These are phyloP conservation scores for Lonicera japonica DNA, from an alignment of 129 eudicot genomes.

Conservation along the genomic window DNA sequence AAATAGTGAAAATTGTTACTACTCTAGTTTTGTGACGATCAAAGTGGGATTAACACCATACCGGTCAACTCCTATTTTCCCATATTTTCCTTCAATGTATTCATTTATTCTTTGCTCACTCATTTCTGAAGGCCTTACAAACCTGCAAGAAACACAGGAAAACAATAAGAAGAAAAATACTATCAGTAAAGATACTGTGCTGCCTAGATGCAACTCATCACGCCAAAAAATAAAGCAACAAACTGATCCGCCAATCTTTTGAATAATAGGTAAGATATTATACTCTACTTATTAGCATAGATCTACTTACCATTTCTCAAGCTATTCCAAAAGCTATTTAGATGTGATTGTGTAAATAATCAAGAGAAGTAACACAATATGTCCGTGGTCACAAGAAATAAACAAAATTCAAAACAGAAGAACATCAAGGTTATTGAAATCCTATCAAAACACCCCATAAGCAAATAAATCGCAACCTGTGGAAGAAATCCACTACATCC, in stretches of 20 bases:
- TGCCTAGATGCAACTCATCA: neutral
- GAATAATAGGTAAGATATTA: neutral
- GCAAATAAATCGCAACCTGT: slow-evolving; percentile 47
- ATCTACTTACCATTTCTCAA: neutral
- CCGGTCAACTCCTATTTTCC: slow-evolving; percentile 81
- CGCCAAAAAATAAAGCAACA: neutral
- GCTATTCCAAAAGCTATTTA: neutral
- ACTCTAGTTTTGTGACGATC: neutral
- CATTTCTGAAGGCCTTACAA: slow-evolving; percentile 92
- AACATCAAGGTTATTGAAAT: neutral
- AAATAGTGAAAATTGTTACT: no score
- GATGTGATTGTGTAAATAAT: neutral
- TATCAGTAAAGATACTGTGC: neutral
- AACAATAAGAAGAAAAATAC: neutral
- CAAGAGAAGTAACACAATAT: neutral
- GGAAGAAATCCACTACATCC: slow-evolving; percentile 82
- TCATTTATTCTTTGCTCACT: slow-evolving; percentile 65
- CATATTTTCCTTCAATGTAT: slow-evolving; percentile 90
- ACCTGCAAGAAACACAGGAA: slow-evolving; percentile 40
- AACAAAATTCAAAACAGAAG: neutral
- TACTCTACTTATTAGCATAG: neutral
- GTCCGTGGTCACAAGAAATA: no score
- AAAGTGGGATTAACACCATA: slow-evolving; percentile 19
- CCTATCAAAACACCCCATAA: neutral
- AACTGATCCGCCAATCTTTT: neutral